phyloP scores from a whole-genome alignment of 2,329 filamentous ascomycete genomes.

The Arthroderma uncinatum region DNA sequence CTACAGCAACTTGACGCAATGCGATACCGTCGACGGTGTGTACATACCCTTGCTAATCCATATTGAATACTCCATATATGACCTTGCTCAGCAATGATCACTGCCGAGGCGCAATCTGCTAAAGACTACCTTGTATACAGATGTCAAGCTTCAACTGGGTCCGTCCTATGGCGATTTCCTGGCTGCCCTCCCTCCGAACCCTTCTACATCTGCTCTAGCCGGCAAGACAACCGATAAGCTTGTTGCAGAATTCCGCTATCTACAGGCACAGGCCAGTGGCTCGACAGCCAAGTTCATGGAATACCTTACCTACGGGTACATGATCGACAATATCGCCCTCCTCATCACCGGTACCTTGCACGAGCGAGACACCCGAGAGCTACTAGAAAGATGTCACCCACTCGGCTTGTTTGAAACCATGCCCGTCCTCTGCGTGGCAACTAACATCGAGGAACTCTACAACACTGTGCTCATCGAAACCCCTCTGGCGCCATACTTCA shows the following conservation, averaged over 20 bases:
- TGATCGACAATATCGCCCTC: constrained; percentile 98
- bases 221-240: constrained; percentile 96
- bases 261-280: constrained; percentile 85
- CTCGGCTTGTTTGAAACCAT: constrained; percentile 98
- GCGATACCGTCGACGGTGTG: constrained; percentile 90
- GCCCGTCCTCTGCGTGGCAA: constrained; percentile 93
- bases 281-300: constrained; percentile 92
- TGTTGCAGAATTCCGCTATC: constrained; percentile 91
- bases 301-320: constrained; percentile 97
- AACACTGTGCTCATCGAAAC: constrained; percentile 97
- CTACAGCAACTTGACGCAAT: constrained; percentile 94
- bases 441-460: constrained; percentile 97
- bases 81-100: neutral
- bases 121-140: constrained; percentile 39
- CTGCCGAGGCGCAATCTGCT: neutral
- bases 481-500: constrained; percentile 91
- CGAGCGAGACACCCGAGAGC: constrained; percentile 89
- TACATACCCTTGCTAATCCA: constrained; percentile 5
- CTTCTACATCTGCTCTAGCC: constrained; percentile 88
- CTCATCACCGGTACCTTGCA: constrained; percentile 96
- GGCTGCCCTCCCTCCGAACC: constrained; percentile 82
- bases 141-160: constrained; percentile 94
- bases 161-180: constrained; percentile 97
- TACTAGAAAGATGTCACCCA: constrained; percentile 90
- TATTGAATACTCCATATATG: neutral